Percentiles rank a stretch among this genome's conserved stretches.
Conservation (phyloP, 768 basidiomycete genomes). For the Chalciporus chontae region DNA sequence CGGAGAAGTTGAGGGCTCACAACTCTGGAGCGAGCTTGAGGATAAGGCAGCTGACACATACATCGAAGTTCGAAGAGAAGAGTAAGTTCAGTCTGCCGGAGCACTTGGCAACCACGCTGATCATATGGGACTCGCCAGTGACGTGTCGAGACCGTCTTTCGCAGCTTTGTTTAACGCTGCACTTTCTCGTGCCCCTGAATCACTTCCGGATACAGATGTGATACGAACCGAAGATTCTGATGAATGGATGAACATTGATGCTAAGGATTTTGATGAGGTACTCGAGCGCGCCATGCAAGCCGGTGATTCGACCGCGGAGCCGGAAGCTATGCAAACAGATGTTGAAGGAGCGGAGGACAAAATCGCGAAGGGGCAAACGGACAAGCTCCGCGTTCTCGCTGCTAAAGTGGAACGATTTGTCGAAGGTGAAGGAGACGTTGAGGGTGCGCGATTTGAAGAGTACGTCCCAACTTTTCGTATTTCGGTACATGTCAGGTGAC, state of each 20-base stretch:
- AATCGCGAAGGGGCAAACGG: conserved; percentile 61
- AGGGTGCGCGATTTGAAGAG: conserved; percentile 91
- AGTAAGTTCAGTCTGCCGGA: conserved; percentile 47
- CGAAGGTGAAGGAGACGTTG: conserved; percentile 82
- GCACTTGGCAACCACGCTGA: conserved; percentile 1
- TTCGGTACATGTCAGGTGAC: conserved; percentile 2
- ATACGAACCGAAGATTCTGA: conserved; percentile 63
- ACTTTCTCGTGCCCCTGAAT: conserved; percentile 40
- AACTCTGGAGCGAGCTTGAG: conserved; percentile 72
- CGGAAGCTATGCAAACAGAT: conserved; percentile 52
- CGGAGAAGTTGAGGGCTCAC: conserved; percentile 72
- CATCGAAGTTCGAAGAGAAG: conserved; percentile 54
- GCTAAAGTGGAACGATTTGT: conserved; percentile 87
- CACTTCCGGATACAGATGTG: conserved; percentile 13
- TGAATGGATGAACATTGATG: conserved; percentile 82
- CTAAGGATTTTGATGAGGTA: conserved; percentile 71
- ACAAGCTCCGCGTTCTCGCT: conserved; percentile 71
- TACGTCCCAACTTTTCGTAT: conserved; percentile 39
- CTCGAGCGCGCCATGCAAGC: conserved; percentile 42
- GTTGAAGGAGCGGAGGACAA: conserved; percentile 35
- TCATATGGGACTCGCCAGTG: conserved; percentile 31
- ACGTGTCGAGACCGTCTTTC: conserved; percentile 70
- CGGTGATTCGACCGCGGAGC: conserved; percentile 10
- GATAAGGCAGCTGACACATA: conserved; percentile 66
- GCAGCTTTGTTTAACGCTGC: conserved; percentile 68